Evolutionary conservation across 83 land plant species (phyloP).

Genomic region (Thuja plicata): DNA sequence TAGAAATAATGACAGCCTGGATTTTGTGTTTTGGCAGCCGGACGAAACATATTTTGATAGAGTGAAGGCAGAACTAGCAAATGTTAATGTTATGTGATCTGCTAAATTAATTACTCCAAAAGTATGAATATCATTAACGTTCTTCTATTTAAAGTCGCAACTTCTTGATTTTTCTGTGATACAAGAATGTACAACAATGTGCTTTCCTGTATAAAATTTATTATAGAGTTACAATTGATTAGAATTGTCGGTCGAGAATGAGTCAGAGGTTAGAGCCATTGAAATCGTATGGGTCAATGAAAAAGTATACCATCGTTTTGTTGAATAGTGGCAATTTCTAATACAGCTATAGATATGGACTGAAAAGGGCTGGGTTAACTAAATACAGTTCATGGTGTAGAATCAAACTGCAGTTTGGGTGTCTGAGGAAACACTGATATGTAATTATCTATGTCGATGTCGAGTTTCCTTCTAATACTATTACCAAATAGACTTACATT

Average conservation of each 20-base stretch:
- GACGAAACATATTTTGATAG: conserved; percentile 33
- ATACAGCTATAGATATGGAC: neutral
- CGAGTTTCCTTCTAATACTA: neutral
- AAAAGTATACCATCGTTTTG: neutral
- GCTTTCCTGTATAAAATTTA: neutral
- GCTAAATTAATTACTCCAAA: no score
- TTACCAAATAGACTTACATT: neutral
- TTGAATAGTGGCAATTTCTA: neutral
- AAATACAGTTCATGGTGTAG: neutral
- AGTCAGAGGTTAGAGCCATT: neutral
- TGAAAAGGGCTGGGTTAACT: neutral
- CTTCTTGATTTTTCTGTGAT: neutral
- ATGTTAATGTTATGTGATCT: conserved; percentile 19
- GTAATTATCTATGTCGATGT: neutral
- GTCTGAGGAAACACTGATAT: neutral
- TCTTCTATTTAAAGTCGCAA: neutral
- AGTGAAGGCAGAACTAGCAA: conserved; percentile 33
- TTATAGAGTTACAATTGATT: neutral
- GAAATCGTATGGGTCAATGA: neutral
- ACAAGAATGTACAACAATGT: neutral
- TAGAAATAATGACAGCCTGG: neutral
- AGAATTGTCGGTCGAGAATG: neutral
- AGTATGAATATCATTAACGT: neutral
- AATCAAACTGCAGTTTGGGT: neutral
- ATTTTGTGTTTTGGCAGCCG: conserved; percentile 27